Percentiles rank a stretch among this genome's conserved stretches.
phyloP scores from a whole-genome alignment of 768 basidiomycete species.

The Tricholoma hemisulphureum region DNA sequence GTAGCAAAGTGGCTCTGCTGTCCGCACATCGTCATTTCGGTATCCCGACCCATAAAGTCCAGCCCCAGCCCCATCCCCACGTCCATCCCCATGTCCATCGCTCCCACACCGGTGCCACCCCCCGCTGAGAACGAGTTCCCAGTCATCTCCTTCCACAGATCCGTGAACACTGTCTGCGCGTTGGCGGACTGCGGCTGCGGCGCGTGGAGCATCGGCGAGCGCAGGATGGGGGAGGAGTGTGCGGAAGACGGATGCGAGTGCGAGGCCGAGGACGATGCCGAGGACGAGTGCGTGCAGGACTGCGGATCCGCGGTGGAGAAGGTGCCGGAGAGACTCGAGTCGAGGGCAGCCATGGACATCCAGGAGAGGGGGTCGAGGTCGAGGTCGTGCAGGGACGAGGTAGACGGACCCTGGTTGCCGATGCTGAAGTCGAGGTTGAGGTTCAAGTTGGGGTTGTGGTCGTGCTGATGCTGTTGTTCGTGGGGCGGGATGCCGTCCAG shows the following conservation, averaged over 20 bases:
- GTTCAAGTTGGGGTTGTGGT: slow-evolving; percentile 5
- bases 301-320: too few species aligned
- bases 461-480: not conserved
- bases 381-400: slow-evolving; percentile 11
- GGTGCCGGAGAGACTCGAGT: slow-evolving; percentile 9
- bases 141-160: slow-evolving; percentile 21
- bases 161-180: slow-evolving; percentile 12
- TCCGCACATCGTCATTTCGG: too few species aligned
- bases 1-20: too few species aligned
- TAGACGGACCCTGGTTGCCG: not conserved
- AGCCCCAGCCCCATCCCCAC: too few species aligned
- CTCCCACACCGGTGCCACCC: too few species aligned
- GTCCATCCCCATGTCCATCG: too few species aligned
- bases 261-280: not conserved
- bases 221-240: slow-evolving; percentile 42
- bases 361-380: slow-evolving; percentile 17
- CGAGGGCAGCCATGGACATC: slow-evolving; percentile 13
- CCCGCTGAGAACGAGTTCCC: too few species aligned
- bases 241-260: slow-evolving; percentile 35
- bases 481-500: slow-evolving; percentile 28
- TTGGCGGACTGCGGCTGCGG: slow-evolving; percentile 20
- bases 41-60: too few species aligned
- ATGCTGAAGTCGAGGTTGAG: slow-evolving; percentile 1
- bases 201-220: slow-evolving; percentile 21
- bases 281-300: too few species aligned